Evolutionary conservation across 495 filamentous ascomycete genomes (phyloP), one percentile per base, ranked within the genome.

Genomic region (Parachaetomium inaequale): DNA sequence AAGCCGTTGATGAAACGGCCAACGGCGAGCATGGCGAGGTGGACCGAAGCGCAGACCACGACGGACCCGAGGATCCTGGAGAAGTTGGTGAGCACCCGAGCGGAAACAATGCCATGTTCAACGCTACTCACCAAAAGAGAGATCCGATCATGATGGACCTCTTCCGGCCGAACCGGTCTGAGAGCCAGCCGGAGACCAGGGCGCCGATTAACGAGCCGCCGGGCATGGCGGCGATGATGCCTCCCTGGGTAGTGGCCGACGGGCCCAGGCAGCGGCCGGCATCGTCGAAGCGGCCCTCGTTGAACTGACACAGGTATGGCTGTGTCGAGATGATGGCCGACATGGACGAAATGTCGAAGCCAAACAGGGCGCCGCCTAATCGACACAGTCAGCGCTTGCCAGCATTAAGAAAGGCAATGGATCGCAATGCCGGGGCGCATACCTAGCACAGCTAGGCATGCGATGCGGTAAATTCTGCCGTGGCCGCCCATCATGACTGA

Each of bases 1-100:
- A 92, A 67, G 58, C 89, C 90, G 76, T 92, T 92, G 78, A 92
- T 85, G 62, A 91, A 74, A 67, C 90, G 88, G 40, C 88, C 88
- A 12, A 85, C 85, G 42, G 87, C 83, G 14, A 93, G 77, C 86
- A 91, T 89, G 36, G 79, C 79, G 58, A 91, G 87, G 70, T 89
- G 87, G 59, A 90, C 86, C 15, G 89, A 78, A 19, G 88, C 88
- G 68, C 82, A 88, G 64, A 87, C 77, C 57, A 95, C 74, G 65
- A 87, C 80, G 28, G 83, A 90, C 14, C 91, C 91, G 61, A 81
- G 61, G 23, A 79, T 63, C 77, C 72, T 79, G 61, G 11, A n/a
- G n/a, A 4, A 42, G 5, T 29, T 34, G 6, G 36, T 61, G 10
- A 58, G 52, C 14, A 7, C 6, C 5, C 15, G 49, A 32, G 2